Conservation (phyloP, 495 filamentous ascomycete species). For the Trichoderma parareesei region DNA sequence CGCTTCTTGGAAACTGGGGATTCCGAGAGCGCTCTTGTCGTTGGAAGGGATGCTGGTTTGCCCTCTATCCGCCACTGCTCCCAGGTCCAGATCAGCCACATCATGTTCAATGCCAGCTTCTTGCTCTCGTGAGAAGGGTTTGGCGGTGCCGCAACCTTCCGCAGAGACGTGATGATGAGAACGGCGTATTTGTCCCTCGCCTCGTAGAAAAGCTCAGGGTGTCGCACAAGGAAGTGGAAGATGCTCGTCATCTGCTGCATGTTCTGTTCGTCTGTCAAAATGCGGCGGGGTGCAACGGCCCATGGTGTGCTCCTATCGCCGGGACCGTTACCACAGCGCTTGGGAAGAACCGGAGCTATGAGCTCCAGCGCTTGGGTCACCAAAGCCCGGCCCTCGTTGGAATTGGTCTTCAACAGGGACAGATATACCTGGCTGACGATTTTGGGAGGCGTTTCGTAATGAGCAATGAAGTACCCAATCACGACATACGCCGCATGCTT, state of each 20-base stretch:
- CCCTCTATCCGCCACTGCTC: conserved; percentile 69
- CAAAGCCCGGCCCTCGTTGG: conserved; percentile 85
- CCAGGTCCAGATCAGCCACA: conserved; percentile 86
- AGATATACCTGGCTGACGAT: conserved; percentile 93
- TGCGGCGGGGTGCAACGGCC: conserved; percentile 85
- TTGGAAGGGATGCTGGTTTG: conserved; percentile 26
- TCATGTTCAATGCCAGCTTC: conserved; percentile 82
- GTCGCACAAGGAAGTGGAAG: conserved; percentile 89
- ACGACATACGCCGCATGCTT: conserved; percentile 97
- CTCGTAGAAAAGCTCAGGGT: conserved; percentile 91
- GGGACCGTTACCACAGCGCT: conserved; percentile 44
- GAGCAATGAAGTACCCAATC: conserved; percentile 94
- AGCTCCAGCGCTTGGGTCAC: conserved; percentile 93
- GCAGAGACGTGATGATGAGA: conserved; percentile 78
- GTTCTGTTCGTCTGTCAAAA: conserved; percentile 91
- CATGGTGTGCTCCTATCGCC: conserved; percentile 54
- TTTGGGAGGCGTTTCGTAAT: conserved; percentile 93
- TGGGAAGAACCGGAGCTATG: conserved; percentile 87
- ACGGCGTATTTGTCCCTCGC: conserved; percentile 83
- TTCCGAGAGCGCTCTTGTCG: conserved; percentile 43
- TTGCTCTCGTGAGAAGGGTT: conserved; percentile 89
- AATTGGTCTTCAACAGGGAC: conserved; percentile 81
- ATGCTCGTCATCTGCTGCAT: conserved; percentile 94
- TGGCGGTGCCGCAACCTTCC: conserved; percentile 77
- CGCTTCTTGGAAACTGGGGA: conserved; percentile 71